A percentile compares a stretch with the other conserved stretches of the same genome.
Evolutionary conservation across 495 filamentous ascomycete species (phyloP).

Genomic region (Penicillium lividum): DNA sequence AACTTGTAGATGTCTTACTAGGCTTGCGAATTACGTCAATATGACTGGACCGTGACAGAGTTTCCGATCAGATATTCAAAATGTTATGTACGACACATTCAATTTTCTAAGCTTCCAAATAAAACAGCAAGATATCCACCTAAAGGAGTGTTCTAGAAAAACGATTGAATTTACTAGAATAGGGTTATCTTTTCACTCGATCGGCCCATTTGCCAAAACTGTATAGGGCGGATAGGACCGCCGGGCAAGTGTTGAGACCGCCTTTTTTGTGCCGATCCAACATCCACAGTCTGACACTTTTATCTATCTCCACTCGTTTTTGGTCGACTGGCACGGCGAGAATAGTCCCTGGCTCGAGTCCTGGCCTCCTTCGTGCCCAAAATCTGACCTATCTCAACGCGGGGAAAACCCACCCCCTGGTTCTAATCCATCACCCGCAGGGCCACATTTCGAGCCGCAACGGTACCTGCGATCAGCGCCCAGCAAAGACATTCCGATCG

Average conservation of each 20-base stretch:
- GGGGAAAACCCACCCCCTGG: constrained; percentile 21
- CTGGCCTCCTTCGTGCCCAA: constrained; percentile 4
- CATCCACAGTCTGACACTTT: constrained; percentile 23
- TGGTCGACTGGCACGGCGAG: not conserved
- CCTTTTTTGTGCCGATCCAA: constrained; percentile 31
- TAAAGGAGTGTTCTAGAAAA: not conserved
- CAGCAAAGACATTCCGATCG: constrained; percentile 9
- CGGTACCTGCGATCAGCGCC: constrained; percentile 15
- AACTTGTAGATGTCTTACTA: not conserved
- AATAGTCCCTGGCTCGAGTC: not conserved
- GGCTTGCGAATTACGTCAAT: not conserved
- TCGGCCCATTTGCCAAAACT: not conserved
- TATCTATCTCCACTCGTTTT: not conserved
- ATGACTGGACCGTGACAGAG: constrained; percentile 3
- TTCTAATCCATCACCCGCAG: constrained; percentile 15
- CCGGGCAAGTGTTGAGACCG: constrained; percentile 25
- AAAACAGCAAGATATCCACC: too few species aligned
- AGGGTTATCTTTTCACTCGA: not conserved
- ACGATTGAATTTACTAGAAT: not conserved
- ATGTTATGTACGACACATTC: not conserved
- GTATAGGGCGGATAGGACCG: constrained; percentile 9
- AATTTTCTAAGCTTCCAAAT: not conserved
- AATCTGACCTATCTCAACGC: constrained; percentile 6
- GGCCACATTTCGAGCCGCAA: constrained; percentile 14
- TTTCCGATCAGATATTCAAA: not conserved